Percentiles rank a stretch among this genome's conserved stretches.
Conservation (phyloP, 768 basidiomycete genomes). For the Boletus insuetus region DNA sequence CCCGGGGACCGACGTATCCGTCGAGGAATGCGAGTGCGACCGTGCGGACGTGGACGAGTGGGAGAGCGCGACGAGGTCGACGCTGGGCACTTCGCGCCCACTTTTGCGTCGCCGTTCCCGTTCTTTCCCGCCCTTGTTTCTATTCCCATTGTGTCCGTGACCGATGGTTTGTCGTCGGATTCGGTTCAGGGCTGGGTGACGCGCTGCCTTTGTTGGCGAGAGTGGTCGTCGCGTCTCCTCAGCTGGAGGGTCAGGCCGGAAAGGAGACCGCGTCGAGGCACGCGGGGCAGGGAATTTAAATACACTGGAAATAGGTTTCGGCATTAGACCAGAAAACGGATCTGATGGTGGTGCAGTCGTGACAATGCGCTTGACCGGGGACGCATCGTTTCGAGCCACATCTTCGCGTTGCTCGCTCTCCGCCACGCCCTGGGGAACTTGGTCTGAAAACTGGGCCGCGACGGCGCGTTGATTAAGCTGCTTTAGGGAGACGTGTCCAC, state of each 20-base stretch:
- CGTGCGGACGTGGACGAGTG: conserved; percentile 9
- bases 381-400: neutral
- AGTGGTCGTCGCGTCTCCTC: neutral
- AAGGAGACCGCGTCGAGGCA: conserved; percentile 17
- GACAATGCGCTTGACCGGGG: conserved; percentile 1
- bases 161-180: conserved; percentile 18
- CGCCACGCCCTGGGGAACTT: too few relatives aligned
- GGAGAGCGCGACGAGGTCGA: conserved; percentile 23
- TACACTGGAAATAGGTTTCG: neutral
- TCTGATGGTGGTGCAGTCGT: neutral
- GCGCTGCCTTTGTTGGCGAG: neutral
- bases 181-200: conserved; percentile 9
- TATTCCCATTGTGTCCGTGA: neutral
- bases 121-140: neutral
- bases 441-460: conserved; percentile 1
- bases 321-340: neutral
- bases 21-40: conserved; percentile 13
- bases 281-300: conserved; percentile 18
- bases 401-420: neutral
- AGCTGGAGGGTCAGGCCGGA: conserved; percentile 9
- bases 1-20: neutral
- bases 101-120: neutral
- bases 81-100: conserved; percentile 12
- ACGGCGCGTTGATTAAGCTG: neutral
- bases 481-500: too few relatives aligned